These are phyloP conservation scores for Aspergillus fructus DNA, from an alignment of 2,329 filamentous ascomycete genomes.

Conservation along the genomic window DNA sequence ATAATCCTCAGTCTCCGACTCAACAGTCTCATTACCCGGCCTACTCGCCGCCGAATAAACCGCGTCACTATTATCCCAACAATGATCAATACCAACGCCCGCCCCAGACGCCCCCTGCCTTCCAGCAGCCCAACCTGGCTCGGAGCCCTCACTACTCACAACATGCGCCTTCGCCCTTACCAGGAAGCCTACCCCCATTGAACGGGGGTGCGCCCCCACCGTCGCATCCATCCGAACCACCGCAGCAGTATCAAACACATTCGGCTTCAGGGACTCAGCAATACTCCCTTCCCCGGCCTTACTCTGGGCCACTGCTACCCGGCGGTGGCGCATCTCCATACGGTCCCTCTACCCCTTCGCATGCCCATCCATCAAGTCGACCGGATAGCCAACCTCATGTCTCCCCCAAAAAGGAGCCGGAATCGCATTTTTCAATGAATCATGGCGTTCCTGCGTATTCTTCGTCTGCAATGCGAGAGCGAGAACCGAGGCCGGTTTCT, in stretches of 20 bases:
- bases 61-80: slow-evolving; percentile 41
- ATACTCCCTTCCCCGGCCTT: slow-evolving; percentile 36
- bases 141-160: slow-evolving; percentile 44
- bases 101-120: slow-evolving; percentile 45
- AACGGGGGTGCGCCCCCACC: slow-evolving; percentile 35
- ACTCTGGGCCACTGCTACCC: slow-evolving; percentile 34
- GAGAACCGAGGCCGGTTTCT: slow-evolving; percentile 33
- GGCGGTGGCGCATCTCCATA: slow-evolving; percentile 40
- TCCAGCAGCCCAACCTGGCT: slow-evolving; percentile 33
- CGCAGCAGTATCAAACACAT: slow-evolving; percentile 38
- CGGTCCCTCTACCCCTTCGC: slow-evolving; percentile 35
- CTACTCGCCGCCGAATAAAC: slow-evolving; percentile 46
- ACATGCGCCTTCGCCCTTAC: slow-evolving; percentile 42
- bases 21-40: slow-evolving; percentile 42
- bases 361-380: slow-evolving; percentile 42
- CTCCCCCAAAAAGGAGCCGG: slow-evolving; percentile 40
- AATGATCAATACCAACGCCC: slow-evolving; percentile 45
- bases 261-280: slow-evolving; percentile 30
- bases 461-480: slow-evolving; percentile 33
- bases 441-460: slow-evolving; percentile 32
- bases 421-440: slow-evolving; percentile 32
- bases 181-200: slow-evolving; percentile 40
- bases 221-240: slow-evolving; percentile 31
- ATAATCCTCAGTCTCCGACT: slow-evolving; percentile 46
- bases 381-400: slow-evolving; percentile 42